phyloP scores from a whole-genome alignment of 2,329 filamentous ascomycete species.

The Colletotrichum falcatum region DNA sequence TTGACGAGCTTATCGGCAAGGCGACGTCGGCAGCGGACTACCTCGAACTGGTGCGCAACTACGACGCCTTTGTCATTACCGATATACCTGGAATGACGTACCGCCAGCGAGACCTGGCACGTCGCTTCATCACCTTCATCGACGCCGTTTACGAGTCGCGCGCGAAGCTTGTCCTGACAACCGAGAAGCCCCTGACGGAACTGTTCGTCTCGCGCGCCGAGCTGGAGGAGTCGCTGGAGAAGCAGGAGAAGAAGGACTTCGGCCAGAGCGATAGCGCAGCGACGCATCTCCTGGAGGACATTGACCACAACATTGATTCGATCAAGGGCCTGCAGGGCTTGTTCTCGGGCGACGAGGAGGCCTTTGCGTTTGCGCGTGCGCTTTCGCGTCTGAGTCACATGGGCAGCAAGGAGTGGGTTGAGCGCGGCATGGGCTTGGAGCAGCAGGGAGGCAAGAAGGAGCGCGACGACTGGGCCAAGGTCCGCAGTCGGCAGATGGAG shows the following conservation, averaged over 20 bases:
- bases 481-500: constrained; percentile 75
- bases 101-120: constrained; percentile 84
- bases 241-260: constrained; percentile 51
- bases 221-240: constrained; percentile 66
- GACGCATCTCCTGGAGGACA: constrained; percentile 86
- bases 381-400: constrained; percentile 89
- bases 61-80: constrained; percentile 92
- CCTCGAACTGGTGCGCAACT: constrained; percentile 88
- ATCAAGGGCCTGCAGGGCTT: constrained; percentile 83
- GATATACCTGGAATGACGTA: constrained; percentile 93
- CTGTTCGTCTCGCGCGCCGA: constrained; percentile 85
- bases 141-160: constrained; percentile 94
- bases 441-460: constrained; percentile 73
- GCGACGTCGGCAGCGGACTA: constrained; percentile 96
- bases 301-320: constrained; percentile 85
- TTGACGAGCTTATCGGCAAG: constrained; percentile 88
- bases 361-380: constrained; percentile 94
- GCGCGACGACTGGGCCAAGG: constrained; percentile 73
- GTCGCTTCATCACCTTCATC: constrained; percentile 97
- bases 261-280: constrained; percentile 72
- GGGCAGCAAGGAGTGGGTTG: constrained; percentile 95
- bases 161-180: constrained; percentile 95
- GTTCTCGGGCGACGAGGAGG: constrained; percentile 95
- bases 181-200: constrained; percentile 84
- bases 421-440: constrained; percentile 79